phyloP scores from a whole-genome alignment of 805 yeast species.

The Kuraishia floccosa region DNA sequence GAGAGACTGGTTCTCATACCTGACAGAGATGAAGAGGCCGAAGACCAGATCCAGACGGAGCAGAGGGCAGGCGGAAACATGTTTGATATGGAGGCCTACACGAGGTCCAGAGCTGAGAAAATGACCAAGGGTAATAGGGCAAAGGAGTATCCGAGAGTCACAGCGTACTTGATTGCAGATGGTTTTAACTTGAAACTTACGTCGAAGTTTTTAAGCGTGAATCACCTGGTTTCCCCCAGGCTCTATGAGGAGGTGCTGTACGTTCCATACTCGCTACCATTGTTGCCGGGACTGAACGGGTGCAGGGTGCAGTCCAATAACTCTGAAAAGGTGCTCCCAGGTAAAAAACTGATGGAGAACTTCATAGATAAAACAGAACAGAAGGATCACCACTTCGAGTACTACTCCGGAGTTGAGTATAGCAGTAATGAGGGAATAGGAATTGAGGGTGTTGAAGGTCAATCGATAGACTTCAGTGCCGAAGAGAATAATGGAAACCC shows the following conservation, averaged over 20 bases:
- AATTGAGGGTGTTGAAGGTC: background rate
- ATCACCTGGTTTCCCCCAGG: constrained; percentile 80
- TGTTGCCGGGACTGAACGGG: constrained; percentile 76
- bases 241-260: constrained; percentile 89
- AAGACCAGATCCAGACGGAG: constrained; percentile 4
- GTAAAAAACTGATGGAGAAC: constrained; percentile 52
- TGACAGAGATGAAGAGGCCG: constrained; percentile 24
- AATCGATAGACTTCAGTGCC: constrained; percentile 27
- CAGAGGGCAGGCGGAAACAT: constrained; percentile 13
- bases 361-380: constrained; percentile 74
- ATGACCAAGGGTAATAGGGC: constrained; percentile 49
- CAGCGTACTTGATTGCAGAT: constrained; percentile 87
- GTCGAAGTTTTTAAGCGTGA: constrained; percentile 47
- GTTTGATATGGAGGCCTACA: constrained; percentile 15
- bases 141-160: constrained; percentile 66
- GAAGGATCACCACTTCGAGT: constrained; percentile 86
- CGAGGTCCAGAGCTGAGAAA: constrained; percentile 34
- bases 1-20: constrained; percentile 86
- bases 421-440: background rate
- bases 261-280: constrained; percentile 79
- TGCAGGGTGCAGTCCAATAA: constrained; percentile 65
- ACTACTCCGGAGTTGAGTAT: constrained; percentile 64
- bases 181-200: constrained; percentile 59
- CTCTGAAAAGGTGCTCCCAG: constrained; percentile 24
- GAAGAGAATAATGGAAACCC: too few species aligned